These are phyloP conservation scores for Sherardia arvensis DNA, from an alignment of 257 asterid genomes.

Conservation along the genomic window DNA sequence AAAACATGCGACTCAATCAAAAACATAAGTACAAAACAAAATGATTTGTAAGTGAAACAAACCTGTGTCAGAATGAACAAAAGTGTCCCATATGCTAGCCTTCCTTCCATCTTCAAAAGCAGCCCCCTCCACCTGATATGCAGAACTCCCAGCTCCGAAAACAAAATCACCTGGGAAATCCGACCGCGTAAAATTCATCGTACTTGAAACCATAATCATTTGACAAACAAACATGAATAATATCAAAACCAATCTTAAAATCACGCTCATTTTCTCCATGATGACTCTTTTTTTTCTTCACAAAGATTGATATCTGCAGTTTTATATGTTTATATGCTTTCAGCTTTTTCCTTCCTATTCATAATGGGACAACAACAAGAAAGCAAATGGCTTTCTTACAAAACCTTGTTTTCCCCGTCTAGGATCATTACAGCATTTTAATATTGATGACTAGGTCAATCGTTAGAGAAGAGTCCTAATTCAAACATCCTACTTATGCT, in stretches of 20 bases:
- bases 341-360: background rate
- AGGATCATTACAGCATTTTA: background rate
- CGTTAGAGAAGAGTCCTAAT: background rate
- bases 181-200: background rate
- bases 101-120: conserved; percentile 12
- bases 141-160: background rate
- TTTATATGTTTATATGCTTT: background rate
- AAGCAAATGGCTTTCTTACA: background rate
- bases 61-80: conserved; percentile 3
- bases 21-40: background rate
- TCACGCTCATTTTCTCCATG: background rate
- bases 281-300: no score
- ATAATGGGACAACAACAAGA: background rate
- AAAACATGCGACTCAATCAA: no score
- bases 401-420: background rate
- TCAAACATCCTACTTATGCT: no score
- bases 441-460: background rate
- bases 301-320: background rate
- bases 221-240: background rate
- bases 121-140: conserved; percentile 9
- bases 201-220: background rate
- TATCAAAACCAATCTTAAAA: background rate
- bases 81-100: conserved; percentile 11
- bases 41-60: background rate
- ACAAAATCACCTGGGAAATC: background rate